A percentile compares a stretch with the other conserved stretches of the same genome.
Evolutionary conservation across 2,329 filamentous ascomycete genomes (phyloP).

Genomic region (Cytospora leucostoma): DNA sequence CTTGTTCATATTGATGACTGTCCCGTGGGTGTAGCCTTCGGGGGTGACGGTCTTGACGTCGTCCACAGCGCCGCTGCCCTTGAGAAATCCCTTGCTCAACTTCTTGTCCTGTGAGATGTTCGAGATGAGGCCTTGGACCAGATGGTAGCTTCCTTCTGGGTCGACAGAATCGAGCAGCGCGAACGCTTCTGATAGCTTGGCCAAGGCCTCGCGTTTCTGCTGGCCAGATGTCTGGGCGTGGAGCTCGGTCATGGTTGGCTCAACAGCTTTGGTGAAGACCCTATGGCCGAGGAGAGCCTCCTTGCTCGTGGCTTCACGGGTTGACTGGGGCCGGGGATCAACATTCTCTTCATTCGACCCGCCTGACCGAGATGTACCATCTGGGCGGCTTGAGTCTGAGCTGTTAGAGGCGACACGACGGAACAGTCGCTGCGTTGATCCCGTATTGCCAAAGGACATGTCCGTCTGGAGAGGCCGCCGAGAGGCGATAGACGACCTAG

Average conservation of each 20-base stretch:
- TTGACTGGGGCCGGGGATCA: slow-evolving; percentile 45
- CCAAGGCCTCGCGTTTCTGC: slow-evolving; percentile 79
- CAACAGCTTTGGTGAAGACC: slow-evolving; percentile 78
- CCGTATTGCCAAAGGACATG: slow-evolving; percentile 90
- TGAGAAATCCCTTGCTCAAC: slow-evolving; percentile 54
- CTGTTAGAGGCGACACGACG: slow-evolving; percentile 77
- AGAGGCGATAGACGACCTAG: slow-evolving; percentile 47
- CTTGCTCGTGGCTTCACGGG: slow-evolving; percentile 66
- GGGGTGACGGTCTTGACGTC: slow-evolving; percentile 40
- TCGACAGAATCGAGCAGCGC: slow-evolving; percentile 81
- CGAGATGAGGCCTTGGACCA: slow-evolving; percentile 77
- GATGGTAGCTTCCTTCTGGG: slow-evolving; percentile 84
- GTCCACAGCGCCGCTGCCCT: slow-evolving; percentile 31
- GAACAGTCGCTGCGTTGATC: slow-evolving; percentile 89
- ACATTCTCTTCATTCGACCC: slow-evolving; percentile 62
- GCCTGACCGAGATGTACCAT: slow-evolving; percentile 39
- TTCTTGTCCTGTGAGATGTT: slow-evolving; percentile 70
- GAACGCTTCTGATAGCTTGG: slow-evolving; percentile 82
- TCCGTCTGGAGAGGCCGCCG: slow-evolving; percentile 85
- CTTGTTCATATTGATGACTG: slow-evolving; percentile 58
- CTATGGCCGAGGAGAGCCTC: slow-evolving; percentile 81
- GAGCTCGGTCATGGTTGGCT: slow-evolving; percentile 80
- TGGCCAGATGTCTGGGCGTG: slow-evolving; percentile 73
- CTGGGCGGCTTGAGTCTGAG: slow-evolving; percentile 46
- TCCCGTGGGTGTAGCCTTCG: slow-evolving; percentile 53